Conservation (phyloP, 768 basidiomycete species). For the Suillus decipiens region DNA sequence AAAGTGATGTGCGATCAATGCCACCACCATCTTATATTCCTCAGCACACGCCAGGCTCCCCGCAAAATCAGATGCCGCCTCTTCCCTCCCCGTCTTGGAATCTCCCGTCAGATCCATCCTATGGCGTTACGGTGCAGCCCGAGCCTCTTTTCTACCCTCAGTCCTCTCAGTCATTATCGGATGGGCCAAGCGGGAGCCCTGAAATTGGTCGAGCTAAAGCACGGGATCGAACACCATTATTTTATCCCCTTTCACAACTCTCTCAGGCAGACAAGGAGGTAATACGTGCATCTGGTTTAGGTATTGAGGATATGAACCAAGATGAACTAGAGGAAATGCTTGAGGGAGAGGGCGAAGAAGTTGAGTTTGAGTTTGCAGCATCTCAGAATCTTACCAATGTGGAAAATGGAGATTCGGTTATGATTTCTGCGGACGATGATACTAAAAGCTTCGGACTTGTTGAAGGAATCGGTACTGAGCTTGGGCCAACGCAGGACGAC, state of each 20-base stretch:
- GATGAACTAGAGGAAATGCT: conserved; percentile 56
- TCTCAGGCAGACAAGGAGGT: conserved; percentile 55
- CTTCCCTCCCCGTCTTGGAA: conserved; percentile 5
- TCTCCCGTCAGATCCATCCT: background rate
- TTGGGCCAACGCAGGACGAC: conserved; percentile 34
- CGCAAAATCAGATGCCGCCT: conserved; percentile 5
- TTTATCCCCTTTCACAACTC: conserved; percentile 59
- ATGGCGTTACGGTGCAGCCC: conserved; percentile 9
- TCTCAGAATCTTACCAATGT: conserved; percentile 5
- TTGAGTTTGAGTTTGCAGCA: conserved; percentile 24
- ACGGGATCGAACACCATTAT: conserved; percentile 32
- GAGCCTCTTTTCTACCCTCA: conserved; percentile 29
- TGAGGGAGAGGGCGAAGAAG: conserved; percentile 36
- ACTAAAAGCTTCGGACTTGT: conserved; percentile 31
- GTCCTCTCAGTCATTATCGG: conserved; percentile 21
- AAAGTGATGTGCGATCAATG: conserved; percentile 36
- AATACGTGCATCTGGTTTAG: conserved; percentile 62
- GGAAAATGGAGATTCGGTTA: conserved; percentile 9
- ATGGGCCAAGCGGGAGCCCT: conserved; percentile 7
- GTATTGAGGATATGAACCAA: conserved; percentile 63
- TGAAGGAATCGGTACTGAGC: conserved; percentile 27
- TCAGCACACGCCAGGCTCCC: conserved; percentile 15
- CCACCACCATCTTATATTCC: conserved; percentile 38
- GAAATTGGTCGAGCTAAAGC: conserved; percentile 5
- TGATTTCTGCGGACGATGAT: conserved; percentile 5